Base-by-base conservation (phyloP, 352 stramenopile species). In the Achlya hypogyna region DNA sequence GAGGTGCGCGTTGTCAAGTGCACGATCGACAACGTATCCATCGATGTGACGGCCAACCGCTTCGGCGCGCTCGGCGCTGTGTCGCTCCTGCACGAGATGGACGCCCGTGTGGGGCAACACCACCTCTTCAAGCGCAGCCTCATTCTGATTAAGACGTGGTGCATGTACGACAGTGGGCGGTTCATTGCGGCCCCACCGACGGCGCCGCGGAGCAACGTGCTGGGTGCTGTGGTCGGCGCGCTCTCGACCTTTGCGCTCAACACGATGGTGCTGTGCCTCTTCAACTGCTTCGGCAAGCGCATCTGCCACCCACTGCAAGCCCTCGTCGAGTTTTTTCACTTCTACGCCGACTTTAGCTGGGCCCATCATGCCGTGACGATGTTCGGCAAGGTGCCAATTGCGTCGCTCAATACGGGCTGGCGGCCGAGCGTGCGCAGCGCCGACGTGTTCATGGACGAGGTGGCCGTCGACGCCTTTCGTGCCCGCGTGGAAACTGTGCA, bases 131-230 rank as follows among this genome's bases (percentile, higher is more conserved):
- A 97, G 74, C 80, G 83, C 65, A 93, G 81, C 71, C 62, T 97
- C 34, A 79, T 97, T 14, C 73, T 96, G 63, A 87, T 97, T 69
- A 96, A 96, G 74, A 81, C 86, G 4, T 97, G 89, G 89, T 96
- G 88, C 69, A 78, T 86, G 25, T 86, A 94, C 58, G 89, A 97
- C 72, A 93, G 82, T 31, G 73, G 77, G 20, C 68, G 74, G 35
- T 95, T 88, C 71, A 88, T 67, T 29, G 35, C 67, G 40, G n/a
- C 56, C 32, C n/a, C 35, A 32, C 43, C 22, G 65, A 42, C 35
- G 38, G 42, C 27, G 16, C 25, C 62, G 14, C 59, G 6, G n/a
- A 47, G 62, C 51, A 93, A 76, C 60, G 87, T 96, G 0, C 78
- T 96, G 42, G 87, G 85, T 14, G 78, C 83, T 14, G 95, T 89